These are phyloP conservation scores for Triangularia verruculosa DNA, from an alignment of 2,329 filamentous ascomycete genomes.

Conservation along the genomic window DNA sequence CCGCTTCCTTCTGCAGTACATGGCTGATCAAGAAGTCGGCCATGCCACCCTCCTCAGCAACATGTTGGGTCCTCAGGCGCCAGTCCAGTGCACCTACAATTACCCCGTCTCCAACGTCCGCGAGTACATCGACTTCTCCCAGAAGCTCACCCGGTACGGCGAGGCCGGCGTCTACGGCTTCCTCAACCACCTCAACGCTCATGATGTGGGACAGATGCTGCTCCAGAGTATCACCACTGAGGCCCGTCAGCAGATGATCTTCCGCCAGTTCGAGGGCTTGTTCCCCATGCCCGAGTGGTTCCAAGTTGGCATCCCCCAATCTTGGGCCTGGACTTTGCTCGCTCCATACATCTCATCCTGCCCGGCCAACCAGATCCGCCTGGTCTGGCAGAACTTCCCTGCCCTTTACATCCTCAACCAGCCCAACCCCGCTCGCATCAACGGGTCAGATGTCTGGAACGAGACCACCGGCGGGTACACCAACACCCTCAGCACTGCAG, in stretches of 20 bases:
- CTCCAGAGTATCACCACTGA: slow-evolving; percentile 75
- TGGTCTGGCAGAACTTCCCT: slow-evolving; percentile 85
- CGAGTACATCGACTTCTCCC: slow-evolving; percentile 79
- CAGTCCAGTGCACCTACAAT: slow-evolving; percentile 75
- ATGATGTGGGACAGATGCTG: slow-evolving; percentile 69
- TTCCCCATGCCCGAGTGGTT: slow-evolving; percentile 85
- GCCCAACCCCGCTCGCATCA: slow-evolving; percentile 67
- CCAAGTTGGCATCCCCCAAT: slow-evolving; percentile 74
- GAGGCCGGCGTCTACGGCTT: slow-evolving; percentile 81
- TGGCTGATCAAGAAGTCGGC: slow-evolving; percentile 73
- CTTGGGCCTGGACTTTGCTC: slow-evolving; percentile 78
- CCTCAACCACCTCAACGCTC: slow-evolving; percentile 71
- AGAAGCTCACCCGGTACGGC: slow-evolving; percentile 79
- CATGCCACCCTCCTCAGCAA: slow-evolving; percentile 75
- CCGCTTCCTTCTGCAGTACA: slow-evolving; percentile 68
- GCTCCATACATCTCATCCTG: slow-evolving; percentile 79
- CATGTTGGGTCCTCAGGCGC: slow-evolving; percentile 69
- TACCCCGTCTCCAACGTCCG: slow-evolving; percentile 73
- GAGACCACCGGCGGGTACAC: slow-evolving; percentile 62
- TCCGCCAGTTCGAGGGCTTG: slow-evolving; percentile 76
- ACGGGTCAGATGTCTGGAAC: slow-evolving; percentile 58
- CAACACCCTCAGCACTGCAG: slow-evolving; percentile 52
- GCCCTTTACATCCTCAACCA: slow-evolving; percentile 69
- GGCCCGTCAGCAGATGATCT: slow-evolving; percentile 78
- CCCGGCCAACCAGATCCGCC: slow-evolving; percentile 66